A percentile compares a stretch with the other conserved stretches of the same genome.
These are phyloP conservation scores for Crataegus laevigata DNA, from an alignment of 306 rosid genomes.

Conservation along the genomic window DNA sequence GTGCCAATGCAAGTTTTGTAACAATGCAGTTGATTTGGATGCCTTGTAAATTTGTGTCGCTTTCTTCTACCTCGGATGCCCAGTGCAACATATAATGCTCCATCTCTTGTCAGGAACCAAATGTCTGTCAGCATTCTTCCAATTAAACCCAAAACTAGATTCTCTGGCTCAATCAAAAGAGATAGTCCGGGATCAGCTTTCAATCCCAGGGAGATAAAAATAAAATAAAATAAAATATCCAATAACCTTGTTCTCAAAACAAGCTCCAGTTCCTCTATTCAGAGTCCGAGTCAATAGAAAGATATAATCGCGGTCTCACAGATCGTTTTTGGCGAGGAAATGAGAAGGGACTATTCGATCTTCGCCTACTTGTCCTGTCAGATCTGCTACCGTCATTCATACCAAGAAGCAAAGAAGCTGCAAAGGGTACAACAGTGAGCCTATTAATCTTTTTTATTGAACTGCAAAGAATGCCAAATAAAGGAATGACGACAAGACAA, in stretches of 20 bases:
- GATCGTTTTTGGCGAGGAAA: slow-evolving; percentile 99
- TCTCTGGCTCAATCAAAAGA: slow-evolving; percentile 8
- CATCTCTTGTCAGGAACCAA: slow-evolving; percentile 27
- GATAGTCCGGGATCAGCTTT: slow-evolving; percentile 21
- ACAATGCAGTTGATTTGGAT: slow-evolving; percentile 8
- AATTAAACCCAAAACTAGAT: slow-evolving; percentile 26
- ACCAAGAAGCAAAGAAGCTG: slow-evolving; percentile 90
- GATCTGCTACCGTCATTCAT: slow-evolving; percentile 58
- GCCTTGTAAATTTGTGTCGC: neutral
- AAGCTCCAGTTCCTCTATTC: slow-evolving; percentile 43
- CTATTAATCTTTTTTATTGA: neutral
- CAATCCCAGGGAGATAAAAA: neutral
- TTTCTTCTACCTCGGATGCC: slow-evolving; percentile 33
- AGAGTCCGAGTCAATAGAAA: slow-evolving; percentile 83
- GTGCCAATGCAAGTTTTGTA: slow-evolving; percentile 12
- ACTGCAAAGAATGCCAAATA: neutral
- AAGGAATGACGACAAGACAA: neutral
- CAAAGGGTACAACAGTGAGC: slow-evolving; percentile 32
- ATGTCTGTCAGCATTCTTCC: slow-evolving; percentile 26
- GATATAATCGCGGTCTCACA: slow-evolving; percentile 58
- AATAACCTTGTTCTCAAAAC: slow-evolving; percentile 3
- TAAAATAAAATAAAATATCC: neutral
- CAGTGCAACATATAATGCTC: slow-evolving; percentile 16
- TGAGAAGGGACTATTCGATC: slow-evolving; percentile 87
- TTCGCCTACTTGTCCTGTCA: slow-evolving; percentile 55